Evolutionary conservation across 1,284 basidiomycete species (phyloP).

Genomic region (Ustilago tritici): DNA sequence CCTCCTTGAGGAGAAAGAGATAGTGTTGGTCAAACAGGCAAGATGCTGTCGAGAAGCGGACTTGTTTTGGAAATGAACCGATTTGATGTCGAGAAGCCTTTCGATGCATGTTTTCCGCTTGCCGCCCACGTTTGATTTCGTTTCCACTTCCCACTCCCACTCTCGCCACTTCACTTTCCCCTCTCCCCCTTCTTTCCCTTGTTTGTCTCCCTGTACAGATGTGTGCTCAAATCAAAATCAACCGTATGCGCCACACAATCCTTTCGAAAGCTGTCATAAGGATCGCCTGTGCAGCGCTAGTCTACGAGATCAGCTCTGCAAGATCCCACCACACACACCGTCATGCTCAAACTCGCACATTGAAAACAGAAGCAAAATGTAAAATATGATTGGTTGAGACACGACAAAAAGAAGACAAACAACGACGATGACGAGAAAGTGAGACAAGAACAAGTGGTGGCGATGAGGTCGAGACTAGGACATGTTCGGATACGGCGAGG

Average conservation of each 20-base stretch:
- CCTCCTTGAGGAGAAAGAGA: slow-evolving; percentile 11
- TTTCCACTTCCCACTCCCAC: too few species aligned
- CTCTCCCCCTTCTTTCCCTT: background rate
- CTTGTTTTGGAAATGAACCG: too few species aligned
- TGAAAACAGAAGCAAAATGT: background rate
- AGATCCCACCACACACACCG: background rate
- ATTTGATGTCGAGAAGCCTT: background rate
- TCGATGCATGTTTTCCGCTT: background rate
- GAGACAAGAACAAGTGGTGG: background rate
- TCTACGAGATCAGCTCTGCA: too few species aligned
- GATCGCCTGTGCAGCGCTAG: too few species aligned
- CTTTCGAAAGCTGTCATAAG: too few species aligned
- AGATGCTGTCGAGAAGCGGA: background rate
- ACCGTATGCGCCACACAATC: too few species aligned
- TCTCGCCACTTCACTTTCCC: background rate
- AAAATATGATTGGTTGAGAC: slow-evolving; percentile 4
- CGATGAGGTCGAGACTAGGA: slow-evolving; percentile 9
- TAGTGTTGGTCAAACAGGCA: background rate
- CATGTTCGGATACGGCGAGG: slow-evolving; percentile 32
- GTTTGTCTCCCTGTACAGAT: background rate
- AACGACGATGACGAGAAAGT: slow-evolving; percentile 1
- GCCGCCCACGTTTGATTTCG: too few species aligned
- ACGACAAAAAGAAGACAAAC: slow-evolving; percentile 7
- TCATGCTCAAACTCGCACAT: background rate
- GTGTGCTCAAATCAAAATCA: too few species aligned